Conservation (phyloP, 352 stramenopile genomes). For the Elongisporangium undulatum region DNA sequence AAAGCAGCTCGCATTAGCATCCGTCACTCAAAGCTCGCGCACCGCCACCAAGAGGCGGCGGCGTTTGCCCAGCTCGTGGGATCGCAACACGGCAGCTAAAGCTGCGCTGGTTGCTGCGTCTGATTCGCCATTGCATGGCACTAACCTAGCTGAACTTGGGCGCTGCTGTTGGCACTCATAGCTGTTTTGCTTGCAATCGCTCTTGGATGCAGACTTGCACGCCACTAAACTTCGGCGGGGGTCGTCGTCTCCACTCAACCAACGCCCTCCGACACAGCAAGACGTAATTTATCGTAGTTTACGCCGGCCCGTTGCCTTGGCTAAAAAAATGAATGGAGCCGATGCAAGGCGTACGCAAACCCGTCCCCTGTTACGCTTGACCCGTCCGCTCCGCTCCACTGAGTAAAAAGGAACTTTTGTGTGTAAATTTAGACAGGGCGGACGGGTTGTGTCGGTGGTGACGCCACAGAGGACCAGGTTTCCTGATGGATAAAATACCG, state of each 20-base stretch:
- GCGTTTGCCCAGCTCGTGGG: background rate
- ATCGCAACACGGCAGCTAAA: background rate
- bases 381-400: background rate
- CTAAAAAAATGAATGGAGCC: background rate
- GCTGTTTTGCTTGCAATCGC: background rate
- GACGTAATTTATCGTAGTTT: background rate
- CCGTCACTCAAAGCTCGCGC: background rate
- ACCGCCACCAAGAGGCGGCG: background rate
- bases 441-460: background rate
- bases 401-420: background rate
- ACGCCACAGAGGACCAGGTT: background rate
- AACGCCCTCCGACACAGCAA: background rate
- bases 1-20: background rate
- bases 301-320: background rate
- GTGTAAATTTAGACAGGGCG: background rate
- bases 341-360: background rate
- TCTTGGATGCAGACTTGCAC: background rate
- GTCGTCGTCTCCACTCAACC: background rate
- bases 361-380: background rate
- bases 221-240: background rate
- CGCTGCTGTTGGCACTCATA: background rate
- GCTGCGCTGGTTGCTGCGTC: background rate
- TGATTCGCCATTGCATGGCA: background rate
- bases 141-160: background rate
- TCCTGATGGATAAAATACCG: background rate